Evolutionary conservation across 495 filamentous ascomycete species (phyloP), one percentile per base, ranked within the genome.

Genomic region (Hypoxylon subgilvum): DNA sequence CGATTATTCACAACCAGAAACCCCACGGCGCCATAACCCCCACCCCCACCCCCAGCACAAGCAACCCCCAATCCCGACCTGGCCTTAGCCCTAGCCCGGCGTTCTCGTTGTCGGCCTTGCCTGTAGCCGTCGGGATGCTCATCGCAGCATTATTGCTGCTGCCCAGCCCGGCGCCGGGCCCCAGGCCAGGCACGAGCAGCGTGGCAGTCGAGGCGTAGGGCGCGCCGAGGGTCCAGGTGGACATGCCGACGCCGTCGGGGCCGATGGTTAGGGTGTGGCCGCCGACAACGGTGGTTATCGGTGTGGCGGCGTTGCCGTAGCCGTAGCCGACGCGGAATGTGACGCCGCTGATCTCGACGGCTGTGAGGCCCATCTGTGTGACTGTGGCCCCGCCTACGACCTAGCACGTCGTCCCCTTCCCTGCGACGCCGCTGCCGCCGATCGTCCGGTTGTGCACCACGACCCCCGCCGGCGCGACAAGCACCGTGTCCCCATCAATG

Each of bases 351-450:
- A 86, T 67, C 6, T 84, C 74, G 4, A 82, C 79, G 3, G 79
- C 68, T 4, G 77, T 78, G 0, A 77, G 61, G 19, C 78, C 80
- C 21, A 82, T 52, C 51, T 77, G 72, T 3, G 79, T 77, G 25
- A 82, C 62, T 3, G 75, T 75, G 6, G 74, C 73, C 8, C 80
- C 80, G 27, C 79, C 79, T 2, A 74, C 72, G 9, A 81, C 61
- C 2, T 68, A 74, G 36, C 73, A 73, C 22, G 71, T 66, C 10
- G 77, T 79, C 5, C 61, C 70, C 7, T 51, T 39, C 13, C 69
- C 42, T 19, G 69, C 55, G 5, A 72, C 73, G 1, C 44, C 39
- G 7, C 52, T 18, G 0, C 78, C 79, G 17, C 76, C 77, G 0
- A 81, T 50, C 1, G 74, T 79, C n/a, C 73, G 70, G 3, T 66